Conservation (phyloP, 805 yeast species). For the Schwanniomyces sp. region DNA sequence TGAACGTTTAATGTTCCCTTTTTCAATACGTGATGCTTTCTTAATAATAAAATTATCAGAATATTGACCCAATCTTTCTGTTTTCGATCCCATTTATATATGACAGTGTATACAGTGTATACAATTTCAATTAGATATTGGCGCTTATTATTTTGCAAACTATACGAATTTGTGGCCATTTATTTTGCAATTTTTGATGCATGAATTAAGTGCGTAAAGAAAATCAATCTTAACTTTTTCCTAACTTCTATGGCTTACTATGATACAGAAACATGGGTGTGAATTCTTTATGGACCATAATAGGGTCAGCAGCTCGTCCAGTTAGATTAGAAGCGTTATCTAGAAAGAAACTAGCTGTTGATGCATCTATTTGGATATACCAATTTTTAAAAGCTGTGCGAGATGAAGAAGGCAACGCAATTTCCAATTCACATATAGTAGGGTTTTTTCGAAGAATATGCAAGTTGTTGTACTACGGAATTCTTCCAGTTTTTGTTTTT, state of each 20-base stretch:
- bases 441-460: conserved; percentile 95
- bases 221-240: not conserved
- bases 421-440: conserved; percentile 82
- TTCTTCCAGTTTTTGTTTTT: conserved; percentile 85
- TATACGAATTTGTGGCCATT: conserved; percentile 1
- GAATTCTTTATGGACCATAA: conserved; percentile 87
- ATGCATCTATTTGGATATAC: conserved; percentile 98
- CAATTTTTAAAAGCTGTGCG: conserved; percentile 95
- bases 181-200: conserved; percentile 1
- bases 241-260: not conserved
- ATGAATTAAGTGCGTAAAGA: not conserved
- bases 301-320: conserved; percentile 88
- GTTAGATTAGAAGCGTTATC: conserved; percentile 83
- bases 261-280: conserved; percentile 73
- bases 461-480: conserved; percentile 83
- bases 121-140: not conserved
- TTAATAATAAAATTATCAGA: not conserved
- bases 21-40: conserved; percentile 1
- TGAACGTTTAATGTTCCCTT: conserved; percentile 4
- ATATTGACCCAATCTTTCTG: not conserved
- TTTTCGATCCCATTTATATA: conserved; percentile 1
- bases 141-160: not conserved
- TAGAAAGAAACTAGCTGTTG: conserved; percentile 83
- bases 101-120: not conserved
- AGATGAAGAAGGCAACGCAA: conserved; percentile 75